Conservation (phyloP, 768 basidiomycete genomes). For the Tulasnella sp. region DNA sequence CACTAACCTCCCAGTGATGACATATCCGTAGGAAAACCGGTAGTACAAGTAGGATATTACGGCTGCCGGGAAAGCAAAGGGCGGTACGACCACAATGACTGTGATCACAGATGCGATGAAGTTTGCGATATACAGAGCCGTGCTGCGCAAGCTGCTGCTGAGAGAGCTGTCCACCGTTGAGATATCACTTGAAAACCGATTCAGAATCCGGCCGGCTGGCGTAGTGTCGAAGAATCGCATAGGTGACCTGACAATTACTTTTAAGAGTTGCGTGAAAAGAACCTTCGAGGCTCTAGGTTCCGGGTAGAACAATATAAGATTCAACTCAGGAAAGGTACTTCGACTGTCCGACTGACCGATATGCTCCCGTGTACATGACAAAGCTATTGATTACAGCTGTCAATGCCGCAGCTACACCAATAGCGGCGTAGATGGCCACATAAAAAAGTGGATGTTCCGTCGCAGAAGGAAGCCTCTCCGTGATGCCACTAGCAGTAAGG, state of each 20-base stretch:
- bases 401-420: constrained; percentile 42
- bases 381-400: constrained; percentile 37
- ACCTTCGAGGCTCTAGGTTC: constrained; percentile 20
- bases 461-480: constrained; percentile 29
- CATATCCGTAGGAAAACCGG: constrained; percentile 36
- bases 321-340: not conserved
- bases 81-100: constrained; percentile 59
- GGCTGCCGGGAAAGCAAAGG: constrained; percentile 67
- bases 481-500: not conserved
- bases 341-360: not conserved
- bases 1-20: constrained; percentile 61
- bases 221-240: constrained; percentile 65
- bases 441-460: constrained; percentile 60
- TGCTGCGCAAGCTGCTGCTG: constrained; percentile 55
- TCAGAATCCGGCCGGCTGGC: constrained; percentile 46
- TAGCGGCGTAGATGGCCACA: constrained; percentile 52
- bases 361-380: constrained; percentile 38
- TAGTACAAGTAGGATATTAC: constrained; percentile 54
- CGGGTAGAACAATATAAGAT: not conserved
- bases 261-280: constrained; percentile 44
- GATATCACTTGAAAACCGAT: constrained; percentile 69
- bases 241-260: constrained; percentile 65
- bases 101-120: constrained; percentile 69
- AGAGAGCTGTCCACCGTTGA: constrained; percentile 76
- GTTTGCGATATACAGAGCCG: constrained; percentile 66